These are phyloP conservation scores for Gynandropsis gynandra DNA, from an alignment of 345 rosid species.

Conservation along the genomic window DNA sequence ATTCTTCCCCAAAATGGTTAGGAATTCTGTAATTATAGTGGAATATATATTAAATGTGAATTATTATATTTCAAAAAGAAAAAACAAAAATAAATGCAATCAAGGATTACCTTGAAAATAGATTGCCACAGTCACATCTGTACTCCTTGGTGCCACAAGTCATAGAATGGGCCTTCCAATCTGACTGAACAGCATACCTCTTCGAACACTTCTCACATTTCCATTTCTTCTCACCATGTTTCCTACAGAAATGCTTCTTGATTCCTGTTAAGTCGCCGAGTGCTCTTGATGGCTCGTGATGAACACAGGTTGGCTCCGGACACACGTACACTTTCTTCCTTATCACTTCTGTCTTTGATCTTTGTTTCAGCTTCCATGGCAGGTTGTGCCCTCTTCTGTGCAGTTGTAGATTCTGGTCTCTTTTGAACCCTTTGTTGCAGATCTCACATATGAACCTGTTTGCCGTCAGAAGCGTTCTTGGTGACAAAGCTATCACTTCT, in stretches of 20 bases:
- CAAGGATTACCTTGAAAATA: slow-evolving; percentile 65
- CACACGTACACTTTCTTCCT: slow-evolving; percentile 47
- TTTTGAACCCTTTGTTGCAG: slow-evolving; percentile 85
- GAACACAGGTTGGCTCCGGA: slow-evolving; percentile 78
- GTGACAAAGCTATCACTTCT: slow-evolving; percentile 83
- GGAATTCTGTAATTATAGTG: background rate
- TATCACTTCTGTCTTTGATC: slow-evolving; percentile 49
- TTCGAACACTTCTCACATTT: slow-evolving; percentile 90
- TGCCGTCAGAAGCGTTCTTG: slow-evolving; percentile 69
- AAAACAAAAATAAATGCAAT: background rate
- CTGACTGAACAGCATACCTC: slow-evolving; percentile 93
- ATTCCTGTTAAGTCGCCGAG: slow-evolving; percentile 93
- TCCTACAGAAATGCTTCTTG: slow-evolving; percentile 87
- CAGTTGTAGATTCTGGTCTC: slow-evolving; percentile 84
- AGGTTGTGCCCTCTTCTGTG: slow-evolving; percentile 84
- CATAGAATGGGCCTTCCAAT: slow-evolving; percentile 95
- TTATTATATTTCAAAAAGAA: slow-evolving; percentile 7
- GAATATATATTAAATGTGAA: background rate
- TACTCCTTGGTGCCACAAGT: slow-evolving; percentile 94
- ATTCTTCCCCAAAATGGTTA: slow-evolving; percentile 10
- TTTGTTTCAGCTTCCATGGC: slow-evolving; percentile 92
- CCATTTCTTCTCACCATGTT: slow-evolving; percentile 97
- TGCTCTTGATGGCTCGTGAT: slow-evolving; percentile 90
- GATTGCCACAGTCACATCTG: slow-evolving; percentile 91
- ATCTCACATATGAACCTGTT: slow-evolving; percentile 81